phyloP scores from a whole-genome alignment of 108 stramenopile genomes.

The Epithemia pelagica region DNA sequence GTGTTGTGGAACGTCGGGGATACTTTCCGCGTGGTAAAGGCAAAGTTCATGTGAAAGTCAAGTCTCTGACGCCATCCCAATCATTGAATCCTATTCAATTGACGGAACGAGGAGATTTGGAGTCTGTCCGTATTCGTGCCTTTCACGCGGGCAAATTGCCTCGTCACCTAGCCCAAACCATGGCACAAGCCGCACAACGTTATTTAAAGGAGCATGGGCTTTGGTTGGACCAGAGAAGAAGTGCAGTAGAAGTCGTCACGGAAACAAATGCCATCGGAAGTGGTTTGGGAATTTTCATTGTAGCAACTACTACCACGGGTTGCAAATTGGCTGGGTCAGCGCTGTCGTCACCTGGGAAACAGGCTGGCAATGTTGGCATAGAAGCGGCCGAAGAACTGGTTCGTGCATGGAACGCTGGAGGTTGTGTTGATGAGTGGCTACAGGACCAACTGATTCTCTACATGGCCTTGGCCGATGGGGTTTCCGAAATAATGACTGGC shows the following conservation, averaged over 20 bases:
- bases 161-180: constrained; percentile 23
- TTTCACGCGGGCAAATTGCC: constrained; percentile 50
- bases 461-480: constrained; percentile 60
- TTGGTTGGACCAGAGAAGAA: not conserved
- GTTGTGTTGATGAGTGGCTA: constrained; percentile 56
- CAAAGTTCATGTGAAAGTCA: constrained; percentile 24
- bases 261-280: constrained; percentile 33
- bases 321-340: constrained; percentile 45
- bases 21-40: constrained; percentile 48
- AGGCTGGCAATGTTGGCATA: constrained; percentile 23
- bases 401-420: constrained; percentile 35
- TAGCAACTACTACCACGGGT: constrained; percentile 41
- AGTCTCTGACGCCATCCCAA: constrained; percentile 9
- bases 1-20: constrained; percentile 21
- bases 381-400: constrained; percentile 46
- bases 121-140: constrained; percentile 25
- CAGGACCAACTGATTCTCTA: constrained; percentile 67
- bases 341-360: constrained; percentile 29
- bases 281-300: constrained; percentile 50
- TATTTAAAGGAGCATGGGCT: constrained; percentile 5
- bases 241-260: constrained; percentile 23
- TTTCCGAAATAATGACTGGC: constrained; percentile 48
- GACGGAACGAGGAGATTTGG: constrained; percentile 32
- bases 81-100: constrained; percentile 38
- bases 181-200: constrained; percentile 34